Base-by-base conservation (phyloP, 768 basidiomycete genomes). In the Amanita muscaria region DNA sequence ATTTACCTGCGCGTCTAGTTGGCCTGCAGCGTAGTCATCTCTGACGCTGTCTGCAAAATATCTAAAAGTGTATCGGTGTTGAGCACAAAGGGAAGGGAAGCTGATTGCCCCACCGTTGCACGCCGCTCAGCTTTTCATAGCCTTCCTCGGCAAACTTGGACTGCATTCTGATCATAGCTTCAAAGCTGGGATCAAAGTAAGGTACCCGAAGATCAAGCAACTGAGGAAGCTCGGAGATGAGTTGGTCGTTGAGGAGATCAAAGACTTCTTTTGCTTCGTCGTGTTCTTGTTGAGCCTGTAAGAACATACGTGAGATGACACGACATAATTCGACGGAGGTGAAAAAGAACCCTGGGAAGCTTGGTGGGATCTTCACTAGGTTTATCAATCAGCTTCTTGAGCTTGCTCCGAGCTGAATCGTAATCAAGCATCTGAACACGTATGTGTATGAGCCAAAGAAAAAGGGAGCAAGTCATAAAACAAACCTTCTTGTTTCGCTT, bases 161-260 rank as follows among this genome's bases (percentile, higher is more conserved):
- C 58, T 99, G 96, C 80, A 96, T 88, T 23, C 96, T 78, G 51
- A 92, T 91, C 94, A 98, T 98, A 36, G 94, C 89, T 65, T 98
- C 96, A 60, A 98, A 98, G 53, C 88, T 92, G 4, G 96, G 96
- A 62, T 98, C 96, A 51, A 98, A 93, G 72, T 89, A 99, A 0
- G 96, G 96, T 19, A 99, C 87, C 30, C 96, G 88, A 15, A 97
- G 79, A 56, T 97, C 93, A 40, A 98, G 77, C 32, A 99, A 68
- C 53, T 93, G 82, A 0, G 96, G 96, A 12, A 99, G 72, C 55
- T 98, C 96, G 21, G 72, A 64, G 53, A 94, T 84, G 56, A 98
- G 79, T 55, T 97, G 91, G 31, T 87, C 80, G 59, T 99, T 98
- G 53, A 99, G 73, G 57, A 89, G 65, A 48, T 94, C 87, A 60